Base-by-base conservation (phyloP, 2,329 filamentous ascomycete species). In the Alternaria arborescens region DNA sequence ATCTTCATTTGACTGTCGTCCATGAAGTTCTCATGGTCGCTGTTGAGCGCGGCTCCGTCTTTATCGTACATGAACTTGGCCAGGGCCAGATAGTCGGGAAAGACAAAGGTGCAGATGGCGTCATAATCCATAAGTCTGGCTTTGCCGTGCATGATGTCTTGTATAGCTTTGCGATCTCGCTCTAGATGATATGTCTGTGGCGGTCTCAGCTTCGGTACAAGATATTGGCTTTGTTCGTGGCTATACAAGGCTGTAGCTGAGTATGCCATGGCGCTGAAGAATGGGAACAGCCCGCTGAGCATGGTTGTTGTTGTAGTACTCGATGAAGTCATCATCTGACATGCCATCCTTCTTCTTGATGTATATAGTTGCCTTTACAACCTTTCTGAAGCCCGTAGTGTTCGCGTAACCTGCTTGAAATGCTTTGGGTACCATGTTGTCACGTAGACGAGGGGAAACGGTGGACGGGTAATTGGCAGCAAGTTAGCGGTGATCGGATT, bases 61-160 rank as follows among this genome's bases (percentile, higher is more conserved):
- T 80, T 79, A 68, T 83, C 79, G 67, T 80, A 82, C 71, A 83
- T 73, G 70, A 82, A 83, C 64, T 75, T 78, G 28, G 81, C 81
- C 53, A 82, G 77, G n/a, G 77, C 74, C 54, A 78, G 73, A 59
- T 82, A 83, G 65, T 82, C 80, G 50, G 77, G 77, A 62, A 83
- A 83, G 55, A 82, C 80, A 67, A 82, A 82, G 11, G 80, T 82
- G 72, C 81, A 83, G 34, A 83, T 82, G 50, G 81, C 81, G 63
- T 83, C 81, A 67, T 81, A 82, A 52, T 80, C 77, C 50, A 81
- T 65, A 60, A 83, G 73, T 52, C 77, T 71, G 8, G 80, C 81
- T 55, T 81, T 78, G 20, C 81, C 81, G 56, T 80, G 79, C 65
- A 83, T 70, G 67, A 82, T 83, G 62, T 83, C 81, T 51, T 79